Percentiles rank a stretch among this genome's conserved stretches.
Evolutionary conservation across 1,284 basidiomycete species (phyloP).

Genomic region (Sphagnurus paluster): DNA sequence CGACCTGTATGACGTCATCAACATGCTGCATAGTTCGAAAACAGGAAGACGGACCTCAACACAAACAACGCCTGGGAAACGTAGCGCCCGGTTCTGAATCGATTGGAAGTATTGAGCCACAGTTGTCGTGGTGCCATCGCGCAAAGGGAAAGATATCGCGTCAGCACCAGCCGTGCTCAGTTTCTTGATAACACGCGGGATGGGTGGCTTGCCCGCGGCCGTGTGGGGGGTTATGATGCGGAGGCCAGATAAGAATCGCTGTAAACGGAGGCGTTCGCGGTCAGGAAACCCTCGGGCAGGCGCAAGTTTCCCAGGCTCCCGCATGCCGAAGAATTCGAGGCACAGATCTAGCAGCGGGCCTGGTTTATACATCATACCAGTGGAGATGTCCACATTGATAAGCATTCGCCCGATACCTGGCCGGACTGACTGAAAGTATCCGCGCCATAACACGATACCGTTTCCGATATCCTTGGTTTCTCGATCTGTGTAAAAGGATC

Average conservation of each 20-base stretch:
- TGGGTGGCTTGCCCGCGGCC: constrained; percentile 29
- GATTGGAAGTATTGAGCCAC: constrained; percentile 61
- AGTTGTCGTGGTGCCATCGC: constrained; percentile 40
- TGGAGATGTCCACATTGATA: constrained; percentile 76
- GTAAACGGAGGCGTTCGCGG: constrained; percentile 51
- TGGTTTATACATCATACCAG: constrained; percentile 68
- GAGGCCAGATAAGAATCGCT: constrained; percentile 57
- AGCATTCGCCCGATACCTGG: constrained; percentile 63
- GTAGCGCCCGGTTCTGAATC: constrained; percentile 45
- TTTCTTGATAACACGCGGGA: constrained; percentile 50
- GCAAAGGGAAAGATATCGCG: constrained; percentile 46
- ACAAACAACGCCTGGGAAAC: constrained; percentile 56
- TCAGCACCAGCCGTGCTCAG: constrained; percentile 50
- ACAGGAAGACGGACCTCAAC: constrained; percentile 47
- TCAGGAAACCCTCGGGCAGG: constrained; percentile 46
- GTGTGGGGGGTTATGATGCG: constrained; percentile 45
- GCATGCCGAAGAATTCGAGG: constrained; percentile 47
- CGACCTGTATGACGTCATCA: constrained; percentile 47
- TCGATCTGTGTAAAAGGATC: constrained; percentile 62
- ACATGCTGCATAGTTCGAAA: neutral
- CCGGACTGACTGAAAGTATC: constrained; percentile 60
- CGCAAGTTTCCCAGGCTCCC: constrained; percentile 38
- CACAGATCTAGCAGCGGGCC: constrained; percentile 49
- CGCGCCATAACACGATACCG: constrained; percentile 46
- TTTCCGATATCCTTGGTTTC: constrained; percentile 25